Evolutionary conservation across 441 rosid genomes (phyloP).

Genomic region (Jatropha multifida): DNA sequence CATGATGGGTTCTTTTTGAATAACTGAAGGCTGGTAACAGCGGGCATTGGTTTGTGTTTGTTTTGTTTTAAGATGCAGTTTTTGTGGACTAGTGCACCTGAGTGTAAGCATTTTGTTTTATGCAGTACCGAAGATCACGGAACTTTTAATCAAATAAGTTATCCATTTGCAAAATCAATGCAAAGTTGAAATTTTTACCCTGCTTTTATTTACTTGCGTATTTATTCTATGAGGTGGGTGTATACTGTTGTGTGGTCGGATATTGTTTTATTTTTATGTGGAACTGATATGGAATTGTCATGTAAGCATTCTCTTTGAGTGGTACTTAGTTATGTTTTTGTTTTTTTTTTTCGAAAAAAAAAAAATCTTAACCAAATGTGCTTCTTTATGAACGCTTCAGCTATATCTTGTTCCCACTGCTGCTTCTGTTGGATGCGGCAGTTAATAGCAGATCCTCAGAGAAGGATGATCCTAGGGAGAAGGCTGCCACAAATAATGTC

Average conservation of each 20-base stretch:
- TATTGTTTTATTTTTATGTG: background rate
- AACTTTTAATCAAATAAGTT: background rate
- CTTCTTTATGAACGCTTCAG: slow-evolving; percentile 42
- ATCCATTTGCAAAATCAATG: background rate
- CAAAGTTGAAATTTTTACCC: background rate
- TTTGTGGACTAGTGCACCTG: background rate
- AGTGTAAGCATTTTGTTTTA: background rate
- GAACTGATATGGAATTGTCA: background rate
- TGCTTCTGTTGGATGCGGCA: slow-evolving; percentile 82
- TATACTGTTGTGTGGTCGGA: background rate
- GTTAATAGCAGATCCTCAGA: slow-evolving; percentile 51
- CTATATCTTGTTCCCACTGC: slow-evolving; percentile 78
- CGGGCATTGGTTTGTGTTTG: too few relatives aligned
- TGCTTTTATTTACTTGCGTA: background rate
- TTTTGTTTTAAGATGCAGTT: background rate
- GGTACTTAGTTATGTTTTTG: background rate
- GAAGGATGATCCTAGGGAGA: slow-evolving; percentile 27
- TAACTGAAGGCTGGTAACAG: too few relatives aligned
- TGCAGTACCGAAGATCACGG: background rate
- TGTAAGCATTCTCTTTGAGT: background rate
- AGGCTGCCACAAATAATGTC: slow-evolving; percentile 4
- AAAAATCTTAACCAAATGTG: background rate
- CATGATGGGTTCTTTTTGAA: too few relatives aligned
- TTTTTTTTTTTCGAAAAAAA: background rate
- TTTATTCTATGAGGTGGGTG: background rate